Conservation (phyloP, 129 eudicot species). For the Ambrosia artemisiifolia region DNA sequence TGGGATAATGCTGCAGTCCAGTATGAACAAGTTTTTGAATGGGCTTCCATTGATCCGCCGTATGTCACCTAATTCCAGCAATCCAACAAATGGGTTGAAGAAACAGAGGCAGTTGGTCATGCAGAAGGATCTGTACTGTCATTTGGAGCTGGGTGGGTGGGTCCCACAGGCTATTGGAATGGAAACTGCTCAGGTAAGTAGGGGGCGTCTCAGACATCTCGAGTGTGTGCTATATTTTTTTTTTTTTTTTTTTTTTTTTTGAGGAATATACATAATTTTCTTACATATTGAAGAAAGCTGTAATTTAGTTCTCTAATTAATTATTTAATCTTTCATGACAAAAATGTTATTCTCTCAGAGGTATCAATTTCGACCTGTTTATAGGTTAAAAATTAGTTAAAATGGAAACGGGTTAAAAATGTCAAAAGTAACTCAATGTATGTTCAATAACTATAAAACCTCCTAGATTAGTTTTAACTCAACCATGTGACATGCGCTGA, state of each 20-base stretch:
- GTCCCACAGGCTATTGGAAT: neutral
- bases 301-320: neutral
- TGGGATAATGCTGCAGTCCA: constrained; percentile 94
- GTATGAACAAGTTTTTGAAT: constrained; percentile 76
- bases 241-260: neutral
- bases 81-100: neutral
- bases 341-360: neutral
- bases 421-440: neutral
- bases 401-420: neutral
- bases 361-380: neutral
- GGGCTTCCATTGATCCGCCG: constrained; percentile 81
- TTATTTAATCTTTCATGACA: neutral
- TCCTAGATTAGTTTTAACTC: too few relatives aligned
- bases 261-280: neutral
- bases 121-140: neutral
- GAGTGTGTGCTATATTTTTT: neutral
- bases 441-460: neutral
- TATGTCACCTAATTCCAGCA: constrained; percentile 38
- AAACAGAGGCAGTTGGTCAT: neutral
- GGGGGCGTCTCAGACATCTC: neutral
- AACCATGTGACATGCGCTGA: too few relatives aligned
- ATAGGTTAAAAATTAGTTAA: neutral
- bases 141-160: constrained; percentile 2
- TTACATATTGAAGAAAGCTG: neutral
- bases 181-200: neutral